These are phyloP conservation scores for Zygosaccharomyces bisporus DNA, from an alignment of 805 yeast species.

Conservation along the genomic window DNA sequence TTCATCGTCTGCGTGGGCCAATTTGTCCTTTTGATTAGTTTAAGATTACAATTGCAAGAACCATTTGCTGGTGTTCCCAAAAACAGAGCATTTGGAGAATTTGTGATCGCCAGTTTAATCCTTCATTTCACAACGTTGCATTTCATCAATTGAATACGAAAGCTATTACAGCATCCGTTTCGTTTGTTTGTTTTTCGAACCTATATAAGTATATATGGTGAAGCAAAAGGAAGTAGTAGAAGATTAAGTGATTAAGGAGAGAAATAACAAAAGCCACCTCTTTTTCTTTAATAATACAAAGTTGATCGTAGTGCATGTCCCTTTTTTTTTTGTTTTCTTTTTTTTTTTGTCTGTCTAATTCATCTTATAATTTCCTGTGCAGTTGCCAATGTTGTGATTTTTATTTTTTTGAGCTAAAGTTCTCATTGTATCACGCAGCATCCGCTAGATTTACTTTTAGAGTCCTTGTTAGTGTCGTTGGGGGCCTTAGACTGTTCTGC, in stretches of 20 bases:
- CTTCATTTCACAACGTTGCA: slow-evolving; percentile 87
- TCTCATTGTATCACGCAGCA: slow-evolving; percentile 16
- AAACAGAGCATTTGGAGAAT: slow-evolving; percentile 81
- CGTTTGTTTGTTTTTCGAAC: too few relatives aligned
- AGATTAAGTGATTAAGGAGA: not conserved
- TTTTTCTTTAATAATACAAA: slow-evolving; percentile 1
- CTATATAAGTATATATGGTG: slow-evolving; percentile 6
- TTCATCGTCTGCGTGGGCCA: slow-evolving; percentile 92
- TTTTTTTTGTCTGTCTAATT: not conserved
- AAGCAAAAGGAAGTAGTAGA: not conserved
- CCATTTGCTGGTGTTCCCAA: slow-evolving; percentile 45
- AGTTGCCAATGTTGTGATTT: not conserved
- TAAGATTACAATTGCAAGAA: slow-evolving; percentile 66
- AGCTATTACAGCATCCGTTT: not conserved
- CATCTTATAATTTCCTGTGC: not conserved
- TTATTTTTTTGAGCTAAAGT: not conserved
- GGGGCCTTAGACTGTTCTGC: slow-evolving; percentile 14
- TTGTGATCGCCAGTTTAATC: slow-evolving; percentile 76
- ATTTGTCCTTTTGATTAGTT: slow-evolving; percentile 79
- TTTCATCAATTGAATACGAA: slow-evolving; percentile 66
- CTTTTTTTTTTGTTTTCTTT: not conserved
- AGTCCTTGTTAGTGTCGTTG: slow-evolving; percentile 7
- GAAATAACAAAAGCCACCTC: slow-evolving; percentile 1
- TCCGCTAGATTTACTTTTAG: slow-evolving; percentile 12
- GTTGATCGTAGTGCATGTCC: not conserved